These are phyloP conservation scores for Teratosphaeria epicoccoides DNA, from an alignment of 2,329 filamentous ascomycete genomes.

Conservation along the genomic window DNA sequence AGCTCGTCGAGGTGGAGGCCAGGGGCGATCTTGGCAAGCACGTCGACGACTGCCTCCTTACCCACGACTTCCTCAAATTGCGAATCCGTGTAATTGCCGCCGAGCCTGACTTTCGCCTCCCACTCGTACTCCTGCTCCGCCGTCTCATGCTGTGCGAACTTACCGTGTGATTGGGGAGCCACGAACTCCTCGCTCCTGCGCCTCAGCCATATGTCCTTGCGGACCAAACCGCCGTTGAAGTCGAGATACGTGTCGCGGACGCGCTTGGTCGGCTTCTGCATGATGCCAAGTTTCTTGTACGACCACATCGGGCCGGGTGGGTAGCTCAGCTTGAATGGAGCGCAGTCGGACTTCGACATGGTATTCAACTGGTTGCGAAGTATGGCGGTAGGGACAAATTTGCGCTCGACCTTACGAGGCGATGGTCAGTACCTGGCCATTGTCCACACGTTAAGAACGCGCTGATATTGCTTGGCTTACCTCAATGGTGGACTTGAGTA, in stretches of 20 bases:
- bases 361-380: background rate
- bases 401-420: constrained; percentile 11
- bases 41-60: background rate
- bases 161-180: background rate
- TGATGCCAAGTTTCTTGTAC: background rate
- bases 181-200: background rate
- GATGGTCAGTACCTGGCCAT: background rate
- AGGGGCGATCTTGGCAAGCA: constrained; percentile 1
- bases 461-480: background rate
- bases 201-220: constrained; percentile 11
- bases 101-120: constrained; percentile 11
- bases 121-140: constrained; percentile 7
- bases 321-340: background rate
- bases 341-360: background rate
- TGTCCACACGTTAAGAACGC: no score
- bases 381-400: constrained; percentile 5
- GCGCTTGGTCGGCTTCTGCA: constrained; percentile 1
- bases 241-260: constrained; percentile 14
- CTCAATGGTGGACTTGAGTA: background rate
- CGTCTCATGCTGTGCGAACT: background rate
- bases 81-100: constrained; percentile 9
- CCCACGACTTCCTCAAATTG: constrained; percentile 9
- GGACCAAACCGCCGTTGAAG: constrained; percentile 2
- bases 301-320: background rate
- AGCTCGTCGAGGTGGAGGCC: background rate